Evolutionary conservation across 2,329 filamentous ascomycete genomes (phyloP).

Genomic region (Trichoderma aggressivum): DNA sequence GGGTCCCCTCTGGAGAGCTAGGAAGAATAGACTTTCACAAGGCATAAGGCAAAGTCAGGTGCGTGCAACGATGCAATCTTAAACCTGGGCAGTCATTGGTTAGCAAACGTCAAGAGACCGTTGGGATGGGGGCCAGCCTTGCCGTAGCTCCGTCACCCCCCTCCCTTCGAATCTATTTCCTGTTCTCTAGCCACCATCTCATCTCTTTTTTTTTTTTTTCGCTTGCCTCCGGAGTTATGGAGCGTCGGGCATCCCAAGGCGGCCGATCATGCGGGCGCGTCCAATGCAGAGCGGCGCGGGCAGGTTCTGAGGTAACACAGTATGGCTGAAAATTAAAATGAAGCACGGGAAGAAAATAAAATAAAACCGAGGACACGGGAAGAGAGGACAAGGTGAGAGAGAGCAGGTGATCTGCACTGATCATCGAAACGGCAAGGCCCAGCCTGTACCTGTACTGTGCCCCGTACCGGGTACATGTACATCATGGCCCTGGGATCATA

Average conservation of each 20-base stretch:
- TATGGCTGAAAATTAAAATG: background rate
- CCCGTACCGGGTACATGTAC: background rate
- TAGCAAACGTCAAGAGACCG: background rate
- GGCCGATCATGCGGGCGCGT: background rate
- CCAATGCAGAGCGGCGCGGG: background rate
- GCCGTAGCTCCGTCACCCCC: background rate
- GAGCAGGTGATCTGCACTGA: background rate
- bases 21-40: background rate
- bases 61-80: conserved; percentile 11
- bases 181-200: background rate
- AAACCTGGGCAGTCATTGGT: background rate
- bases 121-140: conserved; percentile 8
- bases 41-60: background rate
- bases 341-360: background rate
- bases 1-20: background rate
- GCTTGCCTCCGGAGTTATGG: background rate
- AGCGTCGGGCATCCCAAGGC: background rate
- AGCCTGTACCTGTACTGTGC: background rate
- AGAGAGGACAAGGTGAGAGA: background rate
- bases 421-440: background rate
- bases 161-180: background rate
- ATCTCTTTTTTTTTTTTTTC: conserved; percentile 6
- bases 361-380: background rate
- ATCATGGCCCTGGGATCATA: too few species aligned
- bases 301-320: background rate